Conservation (phyloP, 148 eudicot species). For the Chenopodium album region DNA sequence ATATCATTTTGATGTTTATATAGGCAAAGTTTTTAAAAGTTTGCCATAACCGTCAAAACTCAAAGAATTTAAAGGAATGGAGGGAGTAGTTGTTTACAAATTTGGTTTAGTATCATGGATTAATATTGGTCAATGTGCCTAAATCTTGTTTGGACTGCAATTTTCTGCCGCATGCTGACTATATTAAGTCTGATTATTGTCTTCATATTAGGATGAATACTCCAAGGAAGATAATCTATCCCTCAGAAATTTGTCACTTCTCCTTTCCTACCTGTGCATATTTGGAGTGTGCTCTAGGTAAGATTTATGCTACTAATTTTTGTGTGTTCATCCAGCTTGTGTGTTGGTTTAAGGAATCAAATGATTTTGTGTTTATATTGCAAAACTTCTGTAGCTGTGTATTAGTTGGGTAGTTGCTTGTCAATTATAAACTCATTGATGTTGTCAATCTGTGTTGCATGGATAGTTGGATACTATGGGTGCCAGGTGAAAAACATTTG, state of each 20-base stretch:
- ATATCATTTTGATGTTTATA: too few species aligned
- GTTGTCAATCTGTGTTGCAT: not conserved
- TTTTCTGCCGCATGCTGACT: not conserved
- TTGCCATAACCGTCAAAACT: too few species aligned
- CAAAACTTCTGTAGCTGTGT: not conserved
- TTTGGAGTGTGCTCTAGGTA: slow-evolving; percentile 96
- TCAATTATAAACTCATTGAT: not conserved
- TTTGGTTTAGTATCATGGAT: not conserved
- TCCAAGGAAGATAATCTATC: slow-evolving; percentile 88
- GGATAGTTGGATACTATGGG: not conserved
- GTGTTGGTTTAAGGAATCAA: not conserved
- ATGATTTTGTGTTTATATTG: not conserved
- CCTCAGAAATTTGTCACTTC: slow-evolving; percentile 80
- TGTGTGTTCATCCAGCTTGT: not conserved
- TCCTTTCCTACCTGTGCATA: slow-evolving; percentile 75
- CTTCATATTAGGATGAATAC: slow-evolving; percentile 64
- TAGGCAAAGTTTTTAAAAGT: too few species aligned
- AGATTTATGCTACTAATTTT: slow-evolving; percentile 2
- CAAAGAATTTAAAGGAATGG: too few species aligned
- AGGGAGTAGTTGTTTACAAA: not conserved
- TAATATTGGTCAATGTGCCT: not conserved
- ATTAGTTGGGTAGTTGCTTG: not conserved
- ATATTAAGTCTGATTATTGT: not conserved
- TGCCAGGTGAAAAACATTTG: not conserved
- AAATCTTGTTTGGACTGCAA: not conserved